Evolutionary conservation across 2,329 filamentous ascomycete genomes (phyloP), one percentile per base, ranked within the genome.

Genomic region (Epichloe amarillans): DNA sequence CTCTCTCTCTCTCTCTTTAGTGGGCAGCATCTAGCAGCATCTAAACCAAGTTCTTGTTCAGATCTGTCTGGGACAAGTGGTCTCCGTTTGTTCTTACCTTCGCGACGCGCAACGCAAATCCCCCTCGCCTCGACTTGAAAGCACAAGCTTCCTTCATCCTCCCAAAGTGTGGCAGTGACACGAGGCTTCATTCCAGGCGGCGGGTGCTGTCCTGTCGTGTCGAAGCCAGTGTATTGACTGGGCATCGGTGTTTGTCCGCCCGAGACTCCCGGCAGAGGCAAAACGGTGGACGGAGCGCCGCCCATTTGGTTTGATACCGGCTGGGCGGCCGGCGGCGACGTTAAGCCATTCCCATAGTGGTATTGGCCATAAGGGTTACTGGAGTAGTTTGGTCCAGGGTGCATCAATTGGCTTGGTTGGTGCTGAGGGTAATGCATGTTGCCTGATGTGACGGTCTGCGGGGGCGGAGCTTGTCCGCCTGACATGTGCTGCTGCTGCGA

Each of bases 81-180:
- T 14, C 5, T 30, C 10, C 2, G 38, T 35, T 2, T 26, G 12
- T 46, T 26, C 47, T 58, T 70, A 93, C 88, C 89, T 79, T 97
- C 91, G 64, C 93, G 79, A 58, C 93, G 81, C 49, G 91, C 91
- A 52, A 97, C 93, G 66, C 93, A 98, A 49, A 98, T 91, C 46
- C 91, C 91, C 58, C 93, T 85, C 3, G 93, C 91, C 68, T 97
- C 93, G 1, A 97, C 93, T 66, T 97, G 93, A 65, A 97, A 98
- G 70, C 93, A 98, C 33, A 97, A 74, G 64, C 89, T 97, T 36
- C 93, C 93, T 64, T 98, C 93, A 58, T 98, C 93, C 72, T 97
- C 93, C 93, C 93, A 98, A 23, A 98, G 68, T 0, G 93, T 98
- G 8, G 93, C 93, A 4, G 93, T 97, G 30, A 98, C 93, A 55